Evolutionary conservation across 2,329 filamentous ascomycete species (phyloP).

Genomic region (Diplodia intermedia): DNA sequence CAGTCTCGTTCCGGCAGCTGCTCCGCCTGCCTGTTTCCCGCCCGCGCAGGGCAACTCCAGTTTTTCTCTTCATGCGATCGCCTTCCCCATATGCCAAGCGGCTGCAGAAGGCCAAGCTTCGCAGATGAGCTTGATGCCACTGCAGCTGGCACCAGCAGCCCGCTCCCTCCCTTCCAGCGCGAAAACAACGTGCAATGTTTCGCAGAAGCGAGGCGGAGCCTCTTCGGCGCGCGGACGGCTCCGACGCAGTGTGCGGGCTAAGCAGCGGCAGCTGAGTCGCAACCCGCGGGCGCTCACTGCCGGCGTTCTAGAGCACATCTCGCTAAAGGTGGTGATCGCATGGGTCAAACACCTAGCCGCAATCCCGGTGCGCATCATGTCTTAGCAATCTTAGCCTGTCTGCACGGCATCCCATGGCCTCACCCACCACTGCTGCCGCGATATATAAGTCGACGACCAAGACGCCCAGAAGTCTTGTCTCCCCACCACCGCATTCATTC

Average conservation of each 20-base stretch:
- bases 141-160: no score
- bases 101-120: not conserved
- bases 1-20: not conserved
- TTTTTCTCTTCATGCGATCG: not conserved
- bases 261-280: not conserved
- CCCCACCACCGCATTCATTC: constrained; percentile 1
- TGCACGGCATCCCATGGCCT: no score
- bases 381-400: not conserved
- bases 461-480: constrained; percentile 1
- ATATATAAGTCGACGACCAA: not conserved
- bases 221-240: not conserved
- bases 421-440: not conserved
- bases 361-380: not conserved
- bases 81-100: not conserved
- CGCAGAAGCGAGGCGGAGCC: not conserved
- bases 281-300: not conserved
- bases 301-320: not conserved
- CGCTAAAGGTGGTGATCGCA: not conserved
- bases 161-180: not conserved
- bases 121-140: not conserved
- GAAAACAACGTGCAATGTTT: no score
- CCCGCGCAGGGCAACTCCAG: not conserved
- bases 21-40: not conserved
- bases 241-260: not conserved
- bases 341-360: not conserved